Conservation (phyloP, 805 yeast genomes). For the Ogataea zsoltii region DNA sequence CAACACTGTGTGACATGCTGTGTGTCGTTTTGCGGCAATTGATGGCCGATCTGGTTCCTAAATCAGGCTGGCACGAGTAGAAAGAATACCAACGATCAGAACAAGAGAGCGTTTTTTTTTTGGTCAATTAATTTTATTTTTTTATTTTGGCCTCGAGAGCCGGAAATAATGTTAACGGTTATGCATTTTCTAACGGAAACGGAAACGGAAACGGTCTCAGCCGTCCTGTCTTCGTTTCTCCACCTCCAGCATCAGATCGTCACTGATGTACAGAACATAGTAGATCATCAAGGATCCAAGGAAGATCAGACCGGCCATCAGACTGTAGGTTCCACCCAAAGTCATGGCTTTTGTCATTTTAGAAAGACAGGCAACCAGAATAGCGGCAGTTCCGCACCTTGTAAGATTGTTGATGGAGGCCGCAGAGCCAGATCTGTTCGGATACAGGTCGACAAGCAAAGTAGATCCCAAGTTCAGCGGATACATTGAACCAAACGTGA, state of each 20-base stretch:
- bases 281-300: conserved; percentile 15
- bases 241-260: conserved; percentile 11
- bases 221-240: not conserved
- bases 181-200: too few relatives aligned
- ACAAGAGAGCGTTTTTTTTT: too few relatives aligned
- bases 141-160: too few relatives aligned
- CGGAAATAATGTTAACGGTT: too few relatives aligned
- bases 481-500: conserved; percentile 60
- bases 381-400: conserved; percentile 73
- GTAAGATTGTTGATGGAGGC: conserved; percentile 70
- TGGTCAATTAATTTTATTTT: too few relatives aligned
- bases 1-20: not conserved
- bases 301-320: conserved; percentile 56
- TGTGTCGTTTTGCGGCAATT: not conserved
- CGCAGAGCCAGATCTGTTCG: conserved; percentile 69
- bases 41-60: too few relatives aligned
- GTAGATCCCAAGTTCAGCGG: conserved; percentile 62
- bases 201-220: too few relatives aligned
- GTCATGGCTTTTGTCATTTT: conserved; percentile 59
- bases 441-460: conserved; percentile 73
- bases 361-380: conserved; percentile 65
- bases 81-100: too few relatives aligned
- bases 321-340: conserved; percentile 75
- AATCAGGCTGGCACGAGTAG: too few relatives aligned
- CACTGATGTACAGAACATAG: conserved; percentile 21